Evolutionary conservation across 805 yeast genomes (phyloP), one percentile per base, ranked within the genome.

Genomic region (Lachancea dasiensis): DNA sequence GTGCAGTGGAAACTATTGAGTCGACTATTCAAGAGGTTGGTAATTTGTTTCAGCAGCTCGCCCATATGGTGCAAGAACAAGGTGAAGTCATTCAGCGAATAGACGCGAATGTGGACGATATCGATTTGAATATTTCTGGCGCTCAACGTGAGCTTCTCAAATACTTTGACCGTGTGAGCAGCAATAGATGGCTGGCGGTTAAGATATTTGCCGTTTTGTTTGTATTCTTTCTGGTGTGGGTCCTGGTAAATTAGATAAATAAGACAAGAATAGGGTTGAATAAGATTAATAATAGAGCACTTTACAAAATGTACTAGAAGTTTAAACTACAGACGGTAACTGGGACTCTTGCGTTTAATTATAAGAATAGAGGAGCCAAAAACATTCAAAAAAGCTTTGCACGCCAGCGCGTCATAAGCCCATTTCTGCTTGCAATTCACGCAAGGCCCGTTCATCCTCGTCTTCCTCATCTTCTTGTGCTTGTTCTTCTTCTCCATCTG

Each of bases 21-120:
- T 74, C 86, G n/a, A 92, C 98, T 0, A 92, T 92, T 44, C 90
- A 90, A 54, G 97, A 92, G 61, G 95, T 92, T 34, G 98, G 98
- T 29, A 82, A 84, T 34, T 70, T 92, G 43, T 92, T 92, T 65
- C 90, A 85, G 52, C 98, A 92, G 62, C 70, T 92, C 51, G 95
- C 97, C 4, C 82, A 95, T 1, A 90, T 92, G 97, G 97, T 92
- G 6, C 87, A 85, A 45, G 97, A 92, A 60, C 98, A 92, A 63
- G 90, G 97, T 27, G 98, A 92, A 52, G 84, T 83, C 11, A 90
- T 92, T 40, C 97, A 90, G 61, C 70, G 97, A 55, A 92, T 92
- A 46, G 98, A 92, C 63, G 85, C 79, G 39, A 89, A 92, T 56
- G 95, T 95, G 5, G 96, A 89, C 50, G 97, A 92, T 54, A 86